Evolutionary conservation across 345 rosid species (phyloP), one percentile per base, ranked within the genome.

Genomic region (Camelina hispida): DNA sequence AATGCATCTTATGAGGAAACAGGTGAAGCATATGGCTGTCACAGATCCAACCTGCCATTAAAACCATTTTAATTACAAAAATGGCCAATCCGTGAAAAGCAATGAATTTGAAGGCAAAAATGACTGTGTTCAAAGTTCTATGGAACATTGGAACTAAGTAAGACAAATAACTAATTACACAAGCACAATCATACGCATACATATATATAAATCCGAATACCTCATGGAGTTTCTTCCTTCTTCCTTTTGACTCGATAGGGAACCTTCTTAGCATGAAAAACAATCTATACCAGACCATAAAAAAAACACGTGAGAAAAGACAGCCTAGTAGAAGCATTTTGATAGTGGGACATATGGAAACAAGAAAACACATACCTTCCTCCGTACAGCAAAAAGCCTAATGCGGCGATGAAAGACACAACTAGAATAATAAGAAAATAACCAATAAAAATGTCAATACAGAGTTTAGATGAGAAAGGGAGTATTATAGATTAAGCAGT

Each of bases 161-260:
- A 77, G 59, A 46, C 16, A 72, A 64, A 4, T 3, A 20, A 44
- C 66, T 42, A 57, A 43, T 16, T 62, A 17, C 0, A 12, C 54
- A 78, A 20, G 32, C 48, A 14, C 38, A 17, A 22, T 20, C 28
- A 51, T 51, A 10, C 15, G 9, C n/a, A 68, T 46, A 23, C 23
- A 17, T 18, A 62, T 68, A 28, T 28, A 38, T 0, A 51, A 35
- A 35, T 63, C 71, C 34, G 67, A 74, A 66, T 81, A 96, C 99
- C 98, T 96, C 99, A 17, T 87, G 89, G 67, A 96, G 98, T 72
- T 96, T 96, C 87, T 93, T 96, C 84, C 97, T 85, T 87, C 98
- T 88, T 72, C 98, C 98, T 86, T 89, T 96, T 43, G 99, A 96
- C 82, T 93, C 99, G 32, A 96, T 93, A 25, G 99, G 98, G 78